phyloP scores from a whole-genome alignment of 306 rosid species.

The Cyamopsis tetragonoloba region DNA sequence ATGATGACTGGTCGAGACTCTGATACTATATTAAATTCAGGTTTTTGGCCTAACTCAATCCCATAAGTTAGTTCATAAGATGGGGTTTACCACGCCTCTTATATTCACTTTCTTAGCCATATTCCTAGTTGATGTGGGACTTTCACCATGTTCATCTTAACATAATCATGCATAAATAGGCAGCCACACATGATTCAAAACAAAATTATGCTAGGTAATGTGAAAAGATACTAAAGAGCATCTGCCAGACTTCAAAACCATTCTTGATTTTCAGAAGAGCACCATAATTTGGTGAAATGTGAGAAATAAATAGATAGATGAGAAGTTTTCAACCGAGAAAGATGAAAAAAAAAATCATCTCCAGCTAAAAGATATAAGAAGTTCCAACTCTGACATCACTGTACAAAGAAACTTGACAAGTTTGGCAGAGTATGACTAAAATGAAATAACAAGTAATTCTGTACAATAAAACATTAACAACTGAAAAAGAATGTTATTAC shows the following conservation, averaged over 20 bases:
- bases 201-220: neutral
- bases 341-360: neutral
- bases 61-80: no score
- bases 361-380: neutral
- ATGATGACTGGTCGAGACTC: no score
- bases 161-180: neutral
- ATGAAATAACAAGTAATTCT: neutral
- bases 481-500: no score
- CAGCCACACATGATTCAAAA: neutral
- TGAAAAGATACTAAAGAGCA: neutral
- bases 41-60: no score
- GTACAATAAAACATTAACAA: neutral
- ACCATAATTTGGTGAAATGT: neutral
- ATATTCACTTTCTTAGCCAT: no score
- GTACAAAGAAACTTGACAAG: slow-evolving; percentile 25
- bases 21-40: no score
- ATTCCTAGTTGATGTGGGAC: no score
- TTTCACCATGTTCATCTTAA: no score
- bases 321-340: neutral
- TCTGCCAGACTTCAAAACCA: neutral
- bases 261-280: neutral
- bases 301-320: neutral
- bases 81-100: no score
- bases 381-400: slow-evolving; percentile 19
- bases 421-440: neutral